Conservation (phyloP, 257 asterid species). For the Perilla frutescens region DNA sequence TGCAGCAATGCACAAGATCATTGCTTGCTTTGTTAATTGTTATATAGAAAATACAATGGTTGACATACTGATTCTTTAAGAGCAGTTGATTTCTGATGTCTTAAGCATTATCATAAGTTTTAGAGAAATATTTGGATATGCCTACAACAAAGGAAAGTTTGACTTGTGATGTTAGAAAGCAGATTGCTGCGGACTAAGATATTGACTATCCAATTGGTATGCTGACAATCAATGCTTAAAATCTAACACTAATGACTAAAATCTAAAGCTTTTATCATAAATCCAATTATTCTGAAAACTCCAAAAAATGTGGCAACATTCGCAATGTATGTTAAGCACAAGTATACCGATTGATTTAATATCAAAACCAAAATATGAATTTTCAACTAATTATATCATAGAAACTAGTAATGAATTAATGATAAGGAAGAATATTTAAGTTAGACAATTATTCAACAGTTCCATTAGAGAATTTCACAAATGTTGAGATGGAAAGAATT, state of each 20-base stretch:
- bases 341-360: background rate
- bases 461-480: background rate
- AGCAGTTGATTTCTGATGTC: background rate
- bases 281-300: background rate
- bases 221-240: background rate
- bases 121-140: background rate
- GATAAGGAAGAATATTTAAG: background rate
- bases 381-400: slow-evolving; percentile 4
- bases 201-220: slow-evolving; percentile 5
- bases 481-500: background rate
- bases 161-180: slow-evolving; percentile 4
- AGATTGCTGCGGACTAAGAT: background rate
- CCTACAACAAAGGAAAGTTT: background rate
- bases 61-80: background rate
- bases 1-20: background rate
- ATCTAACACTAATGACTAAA: slow-evolving; percentile 7
- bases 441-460: background rate
- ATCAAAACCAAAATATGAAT: background rate
- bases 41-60: background rate
- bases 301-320: background rate
- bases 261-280: background rate
- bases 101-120: background rate
- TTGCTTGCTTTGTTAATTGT: background rate
- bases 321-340: background rate
- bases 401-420: background rate